phyloP scores from a whole-genome alignment of 192 early-diverging fungal genomes.

The Fimicolochytrium jonesii region DNA sequence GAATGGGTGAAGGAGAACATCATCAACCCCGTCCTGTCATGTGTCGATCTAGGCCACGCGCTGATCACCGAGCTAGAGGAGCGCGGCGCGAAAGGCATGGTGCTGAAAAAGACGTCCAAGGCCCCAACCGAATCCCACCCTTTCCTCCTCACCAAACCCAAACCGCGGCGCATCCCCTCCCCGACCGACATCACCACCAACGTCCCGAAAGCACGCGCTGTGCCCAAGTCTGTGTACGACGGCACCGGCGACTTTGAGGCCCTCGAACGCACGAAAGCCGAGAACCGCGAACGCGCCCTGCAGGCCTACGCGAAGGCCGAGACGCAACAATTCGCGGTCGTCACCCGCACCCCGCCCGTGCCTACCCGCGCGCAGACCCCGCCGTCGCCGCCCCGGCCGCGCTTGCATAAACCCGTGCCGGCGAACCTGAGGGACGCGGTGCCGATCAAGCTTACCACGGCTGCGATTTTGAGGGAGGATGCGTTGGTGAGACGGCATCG shows the following conservation, averaged over 20 bases:
- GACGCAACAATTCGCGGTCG: slow-evolving; percentile 18
- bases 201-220: slow-evolving; percentile 36
- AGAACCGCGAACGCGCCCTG: slow-evolving; percentile 28
- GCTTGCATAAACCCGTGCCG: slow-evolving; percentile 22
- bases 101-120: slow-evolving; percentile 30
- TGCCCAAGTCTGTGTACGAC: slow-evolving; percentile 34
- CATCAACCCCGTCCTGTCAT: slow-evolving; percentile 31
- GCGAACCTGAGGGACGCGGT: slow-evolving; percentile 15
- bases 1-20: slow-evolving; percentile 36
- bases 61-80: slow-evolving; percentile 30
- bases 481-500: slow-evolving; percentile 35
- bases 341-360: slow-evolving; percentile 8
- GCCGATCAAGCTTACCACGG: slow-evolving; percentile 45
- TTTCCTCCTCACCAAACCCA: slow-evolving; percentile 42
- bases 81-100: slow-evolving; percentile 33
- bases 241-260: slow-evolving; percentile 35
- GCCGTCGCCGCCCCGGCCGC: background rate
- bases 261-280: slow-evolving; percentile 33
- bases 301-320: slow-evolving; percentile 16
- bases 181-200: slow-evolving; percentile 25
- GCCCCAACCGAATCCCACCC: slow-evolving; percentile 31
- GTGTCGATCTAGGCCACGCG: slow-evolving; percentile 17
- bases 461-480: slow-evolving; percentile 50
- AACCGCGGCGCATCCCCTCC: slow-evolving; percentile 32
- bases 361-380: slow-evolving; percentile 1